phyloP scores from a whole-genome alignment of 1,139 yeast species.

The Kluyveromyces sp. region DNA sequence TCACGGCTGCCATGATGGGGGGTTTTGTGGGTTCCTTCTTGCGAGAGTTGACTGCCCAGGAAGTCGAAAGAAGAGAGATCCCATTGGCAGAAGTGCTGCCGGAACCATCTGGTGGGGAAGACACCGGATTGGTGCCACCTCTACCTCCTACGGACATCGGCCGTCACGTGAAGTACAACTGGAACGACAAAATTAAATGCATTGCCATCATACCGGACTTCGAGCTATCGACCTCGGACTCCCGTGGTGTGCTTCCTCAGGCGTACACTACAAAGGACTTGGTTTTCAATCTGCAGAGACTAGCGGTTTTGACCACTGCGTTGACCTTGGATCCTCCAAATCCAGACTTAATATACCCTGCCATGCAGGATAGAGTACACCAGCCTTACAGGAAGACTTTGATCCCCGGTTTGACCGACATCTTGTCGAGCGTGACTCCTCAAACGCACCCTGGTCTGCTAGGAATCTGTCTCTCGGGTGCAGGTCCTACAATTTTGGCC shows the following conservation, averaged over 20 bases:
- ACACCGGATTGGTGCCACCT: conserved; percentile 62
- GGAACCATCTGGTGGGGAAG: conserved; percentile 60
- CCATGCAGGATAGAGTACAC: conserved; percentile 95
- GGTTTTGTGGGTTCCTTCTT: conserved; percentile 95
- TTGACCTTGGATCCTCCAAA: conserved; percentile 78
- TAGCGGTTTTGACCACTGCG: conserved; percentile 74
- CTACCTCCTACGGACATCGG: conserved; percentile 84
- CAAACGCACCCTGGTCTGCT: conserved; percentile 73
- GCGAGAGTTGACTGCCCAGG: conserved; percentile 67
- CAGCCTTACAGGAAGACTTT: conserved; percentile 89
- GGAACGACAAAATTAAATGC: conserved; percentile 79
- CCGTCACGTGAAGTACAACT: conserved; percentile 77
- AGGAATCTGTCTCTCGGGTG: conserved; percentile 94
- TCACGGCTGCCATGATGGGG: conserved; percentile 98
- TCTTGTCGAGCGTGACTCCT: conserved; percentile 77
- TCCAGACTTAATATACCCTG: conserved; percentile 74
- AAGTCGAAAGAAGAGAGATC: conserved; percentile 65
- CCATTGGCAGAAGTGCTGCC: conserved; percentile 83
- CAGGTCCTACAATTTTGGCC: conserved; percentile 95
- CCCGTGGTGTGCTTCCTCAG: conserved; percentile 81
- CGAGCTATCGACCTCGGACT: conserved; percentile 86
- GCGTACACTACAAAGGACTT: conserved; percentile 76
- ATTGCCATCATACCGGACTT: conserved; percentile 88
- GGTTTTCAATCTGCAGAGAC: conserved; percentile 77
- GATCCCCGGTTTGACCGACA: conserved; percentile 85